Conservation (phyloP, 169 alveolate genomes). For the Babesia bigemina region DNA sequence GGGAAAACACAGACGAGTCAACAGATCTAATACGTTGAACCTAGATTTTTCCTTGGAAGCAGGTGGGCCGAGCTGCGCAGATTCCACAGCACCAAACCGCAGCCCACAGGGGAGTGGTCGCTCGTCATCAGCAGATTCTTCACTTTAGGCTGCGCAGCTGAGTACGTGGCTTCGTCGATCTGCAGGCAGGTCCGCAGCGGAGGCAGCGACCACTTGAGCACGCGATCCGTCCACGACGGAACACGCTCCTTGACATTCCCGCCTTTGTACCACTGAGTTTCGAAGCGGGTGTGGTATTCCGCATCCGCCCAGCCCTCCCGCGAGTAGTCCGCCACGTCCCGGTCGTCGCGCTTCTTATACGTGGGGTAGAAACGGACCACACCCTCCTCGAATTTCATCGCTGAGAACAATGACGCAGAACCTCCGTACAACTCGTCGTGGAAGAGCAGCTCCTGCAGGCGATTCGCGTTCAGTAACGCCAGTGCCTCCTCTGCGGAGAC, state of each 20-base stretch:
- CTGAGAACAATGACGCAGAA: constrained; percentile 20
- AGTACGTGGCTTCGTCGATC: constrained; percentile 70
- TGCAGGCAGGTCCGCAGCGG: constrained; percentile 66
- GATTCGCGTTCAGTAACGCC: constrained; percentile 16
- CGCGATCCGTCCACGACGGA: constrained; percentile 84
- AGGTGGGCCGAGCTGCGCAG: neutral
- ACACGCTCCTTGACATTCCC: constrained; percentile 73
- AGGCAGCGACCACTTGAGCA: constrained; percentile 77
- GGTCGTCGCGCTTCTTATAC: constrained; percentile 79
- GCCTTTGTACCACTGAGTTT: constrained; percentile 82
- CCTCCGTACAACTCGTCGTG: constrained; percentile 48
- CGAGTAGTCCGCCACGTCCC: constrained; percentile 73
- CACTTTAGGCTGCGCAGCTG: constrained; percentile 59
- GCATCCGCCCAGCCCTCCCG: constrained; percentile 75
- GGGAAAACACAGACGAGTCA: neutral
- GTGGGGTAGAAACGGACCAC: constrained; percentile 79
- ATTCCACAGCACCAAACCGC: constrained; percentile 72
- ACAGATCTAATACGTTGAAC: neutral
- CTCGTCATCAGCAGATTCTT: constrained; percentile 71
- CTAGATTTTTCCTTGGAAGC: constrained; percentile 16
- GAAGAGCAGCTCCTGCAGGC: constrained; percentile 24
- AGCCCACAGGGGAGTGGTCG: constrained; percentile 78
- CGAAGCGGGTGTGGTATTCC: constrained; percentile 76
- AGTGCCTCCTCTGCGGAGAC: constrained; percentile 43
- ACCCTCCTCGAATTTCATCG: constrained; percentile 76